phyloP scores from a whole-genome alignment of 345 rosid species.

The Populus deltoides region DNA sequence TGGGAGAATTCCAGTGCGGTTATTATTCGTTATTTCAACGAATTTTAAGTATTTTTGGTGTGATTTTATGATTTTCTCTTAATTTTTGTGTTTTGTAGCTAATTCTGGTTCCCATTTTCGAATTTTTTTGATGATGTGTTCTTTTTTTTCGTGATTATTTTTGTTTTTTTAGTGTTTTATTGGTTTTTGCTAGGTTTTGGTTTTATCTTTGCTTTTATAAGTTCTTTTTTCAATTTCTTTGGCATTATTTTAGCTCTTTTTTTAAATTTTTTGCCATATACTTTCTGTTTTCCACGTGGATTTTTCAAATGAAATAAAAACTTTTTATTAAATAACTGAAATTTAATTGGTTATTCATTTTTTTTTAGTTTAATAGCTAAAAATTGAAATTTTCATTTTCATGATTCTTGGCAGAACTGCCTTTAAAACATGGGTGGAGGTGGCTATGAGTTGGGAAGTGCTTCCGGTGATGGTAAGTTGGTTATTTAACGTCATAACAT shows the following conservation, averaged over 20 bases:
- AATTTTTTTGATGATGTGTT: background rate
- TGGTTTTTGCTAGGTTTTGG: background rate
- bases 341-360: background rate
- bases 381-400: background rate
- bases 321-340: too few relatives aligned
- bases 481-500: background rate
- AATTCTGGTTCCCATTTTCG: background rate
- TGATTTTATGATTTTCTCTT: too few relatives aligned
- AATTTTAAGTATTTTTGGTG: background rate
- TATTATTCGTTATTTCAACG: too few relatives aligned
- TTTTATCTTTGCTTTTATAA: background rate
- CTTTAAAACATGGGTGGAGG: slow-evolving; percentile 32
- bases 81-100: too few relatives aligned
- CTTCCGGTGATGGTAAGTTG: slow-evolving; percentile 44
- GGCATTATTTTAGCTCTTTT: background rate
- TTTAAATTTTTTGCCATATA: background rate
- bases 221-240: background rate
- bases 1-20: too few relatives aligned
- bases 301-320: background rate
- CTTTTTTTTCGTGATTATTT: background rate
- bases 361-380: background rate
- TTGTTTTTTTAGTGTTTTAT: background rate
- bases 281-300: background rate
- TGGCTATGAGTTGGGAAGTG: slow-evolving; percentile 32
- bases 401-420: slow-evolving; percentile 6